A percentile compares a stretch with the other conserved stretches of the same genome.
Conservation (phyloP, 495 filamentous ascomycete genomes). For the Penicillium tannophilum region DNA sequence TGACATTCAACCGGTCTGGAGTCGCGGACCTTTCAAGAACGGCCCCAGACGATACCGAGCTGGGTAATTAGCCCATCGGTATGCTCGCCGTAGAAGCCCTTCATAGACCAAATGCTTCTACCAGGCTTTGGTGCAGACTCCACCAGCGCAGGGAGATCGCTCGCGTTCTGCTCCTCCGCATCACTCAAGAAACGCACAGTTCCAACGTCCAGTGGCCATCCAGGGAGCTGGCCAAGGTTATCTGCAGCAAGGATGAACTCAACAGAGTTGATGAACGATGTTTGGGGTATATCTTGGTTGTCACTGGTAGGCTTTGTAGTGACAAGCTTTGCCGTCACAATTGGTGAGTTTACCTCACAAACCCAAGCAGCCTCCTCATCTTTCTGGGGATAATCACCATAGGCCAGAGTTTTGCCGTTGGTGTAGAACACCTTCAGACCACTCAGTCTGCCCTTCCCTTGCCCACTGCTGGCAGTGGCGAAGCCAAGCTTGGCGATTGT, state of each 20-base stretch:
- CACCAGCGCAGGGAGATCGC: neutral
- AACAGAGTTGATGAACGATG: constrained; percentile 1
- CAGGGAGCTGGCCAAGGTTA: constrained; percentile 4
- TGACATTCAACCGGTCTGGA: neutral
- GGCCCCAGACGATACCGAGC: neutral
- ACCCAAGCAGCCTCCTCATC: constrained; percentile 1
- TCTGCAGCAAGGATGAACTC: neutral
- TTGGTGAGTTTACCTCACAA: neutral
- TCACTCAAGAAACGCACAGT: constrained; percentile 1
- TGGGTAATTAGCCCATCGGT: neutral
- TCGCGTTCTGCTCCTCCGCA: neutral
- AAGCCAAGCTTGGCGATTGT: constrained; percentile 2
- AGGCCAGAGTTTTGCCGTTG: neutral
- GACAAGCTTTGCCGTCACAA: constrained; percentile 2
- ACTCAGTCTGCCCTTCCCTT: neutral
- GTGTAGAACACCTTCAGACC: constrained; percentile 1
- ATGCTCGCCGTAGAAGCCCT: constrained; percentile 1
- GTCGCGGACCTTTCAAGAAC: neutral
- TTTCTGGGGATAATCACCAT: neutral
- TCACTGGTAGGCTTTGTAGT: neutral
- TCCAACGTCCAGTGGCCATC: neutral
- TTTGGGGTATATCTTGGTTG: neutral
- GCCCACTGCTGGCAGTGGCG: constrained; percentile 1
- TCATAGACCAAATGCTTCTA: constrained; percentile 2
- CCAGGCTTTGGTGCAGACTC: constrained; percentile 3